Conservation (phyloP, 495 filamentous ascomycete genomes). For the Elaphomyces granulatus region DNA sequence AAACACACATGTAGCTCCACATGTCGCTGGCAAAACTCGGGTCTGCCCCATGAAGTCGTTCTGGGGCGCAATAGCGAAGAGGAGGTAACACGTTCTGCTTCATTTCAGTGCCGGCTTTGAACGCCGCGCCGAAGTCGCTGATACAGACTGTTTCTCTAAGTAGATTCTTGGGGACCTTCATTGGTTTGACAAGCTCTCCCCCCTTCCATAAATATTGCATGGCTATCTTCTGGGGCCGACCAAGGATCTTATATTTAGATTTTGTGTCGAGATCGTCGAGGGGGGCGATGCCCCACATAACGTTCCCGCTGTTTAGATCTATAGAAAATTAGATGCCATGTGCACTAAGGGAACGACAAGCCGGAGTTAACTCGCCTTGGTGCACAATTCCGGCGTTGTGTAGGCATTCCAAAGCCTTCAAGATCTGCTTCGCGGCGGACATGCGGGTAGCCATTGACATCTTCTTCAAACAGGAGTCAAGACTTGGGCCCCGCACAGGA, state of each 20-base stretch:
- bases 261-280: conserved; percentile 9
- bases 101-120: no score
- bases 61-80: no score
- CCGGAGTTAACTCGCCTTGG: conserved; percentile 10
- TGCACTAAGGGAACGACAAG: background rate
- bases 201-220: conserved; percentile 9
- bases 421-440: conserved; percentile 19
- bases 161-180: conserved; percentile 7
- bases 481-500: conserved; percentile 17
- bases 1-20: no score
- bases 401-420: conserved; percentile 15
- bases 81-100: no score
- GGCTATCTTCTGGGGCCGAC: conserved; percentile 13
- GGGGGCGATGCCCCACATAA: conserved; percentile 15
- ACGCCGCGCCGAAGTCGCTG: conserved; percentile 38
- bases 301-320: conserved; percentile 13
- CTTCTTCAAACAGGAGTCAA: conserved; percentile 6
- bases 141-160: conserved; percentile 36
- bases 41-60: no score
- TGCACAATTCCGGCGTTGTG: conserved; percentile 17
- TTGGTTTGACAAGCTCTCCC: conserved; percentile 13
- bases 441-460: conserved; percentile 14
- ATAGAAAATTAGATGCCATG: conserved; percentile 4
- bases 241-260: conserved; percentile 15
- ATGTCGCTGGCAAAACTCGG: no score